Base-by-base conservation (phyloP, 805 yeast genomes). In the Nakazawaea ishiwadae region DNA sequence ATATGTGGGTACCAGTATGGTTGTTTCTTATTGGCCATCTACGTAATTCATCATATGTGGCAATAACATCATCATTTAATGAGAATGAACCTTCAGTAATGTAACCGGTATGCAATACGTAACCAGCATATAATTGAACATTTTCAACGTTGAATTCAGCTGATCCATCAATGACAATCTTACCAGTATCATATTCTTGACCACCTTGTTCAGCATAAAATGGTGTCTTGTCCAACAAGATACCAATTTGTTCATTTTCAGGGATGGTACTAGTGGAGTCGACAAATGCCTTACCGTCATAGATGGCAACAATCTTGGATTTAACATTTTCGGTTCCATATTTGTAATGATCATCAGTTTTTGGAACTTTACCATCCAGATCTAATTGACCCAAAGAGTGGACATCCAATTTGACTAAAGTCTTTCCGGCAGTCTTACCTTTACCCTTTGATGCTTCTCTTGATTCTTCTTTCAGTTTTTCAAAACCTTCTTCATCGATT, bases 171-270 rank as follows among this genome's bases (percentile, higher is more conserved):
- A 88, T 79, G 39, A 88, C 90, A 50, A 93, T 73, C 63, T 78
- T 84, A 66, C 99, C 99, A 32, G 95, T 84, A 62, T 93, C 99
- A 58, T 75, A 84, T 65, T 89, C 97, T 73, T 93, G 99, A 58
- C 99, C 99, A 79, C 99, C 99, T 66, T 87, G 95, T 69, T 93
- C 99, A 38, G 99, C 98, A 59, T 93, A 93, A 66, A 93, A 88
- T 62, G 95, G 93, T 19, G 98, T 87, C 62, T 79, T 84, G 60
- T 93, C 95, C 45, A 93, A 71, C 37, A 93, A 61, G 40, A 93
- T 65, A 61, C 99, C 99, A 51, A 73, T 66, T 60, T 85, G 88
- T 46, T 66, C 68, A 40, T 55, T 51, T 16, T 44, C 57, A 24
- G 52, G 58, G 20, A 68, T 59, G 27, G 65, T 70, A 3, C 31